Evolutionary conservation across 129 eudicot genomes (phyloP).

Genomic region (Artemisia argyi): DNA sequence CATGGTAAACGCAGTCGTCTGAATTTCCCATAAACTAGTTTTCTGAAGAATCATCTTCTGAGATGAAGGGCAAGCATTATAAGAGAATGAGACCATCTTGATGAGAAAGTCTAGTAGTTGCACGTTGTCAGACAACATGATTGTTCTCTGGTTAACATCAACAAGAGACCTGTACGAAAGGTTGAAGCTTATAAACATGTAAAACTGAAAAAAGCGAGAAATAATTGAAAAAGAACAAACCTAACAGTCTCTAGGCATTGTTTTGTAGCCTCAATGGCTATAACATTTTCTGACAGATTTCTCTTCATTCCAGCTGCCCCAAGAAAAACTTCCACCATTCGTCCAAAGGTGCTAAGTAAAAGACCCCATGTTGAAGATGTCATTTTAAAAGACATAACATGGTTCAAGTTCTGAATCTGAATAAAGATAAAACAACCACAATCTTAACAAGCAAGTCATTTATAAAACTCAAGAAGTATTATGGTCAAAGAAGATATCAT

Average conservation of each 20-base stretch:
- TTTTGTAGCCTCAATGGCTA: constrained; percentile 46
- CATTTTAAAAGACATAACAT: constrained; percentile 44
- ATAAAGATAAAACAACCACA: constrained; percentile 23
- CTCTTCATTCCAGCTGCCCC: constrained; percentile 36
- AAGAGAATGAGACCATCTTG: constrained; percentile 44
- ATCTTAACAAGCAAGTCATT: constrained; percentile 1
- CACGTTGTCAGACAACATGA: constrained; percentile 46
- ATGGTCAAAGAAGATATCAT: too few relatives aligned
- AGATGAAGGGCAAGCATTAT: constrained; percentile 31
- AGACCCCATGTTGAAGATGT: constrained; percentile 72
- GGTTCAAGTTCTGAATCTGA: constrained; percentile 57
- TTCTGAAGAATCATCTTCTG: constrained; percentile 32
- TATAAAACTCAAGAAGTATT: neutral
- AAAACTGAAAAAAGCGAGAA: neutral
- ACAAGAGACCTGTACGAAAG: constrained; percentile 54
- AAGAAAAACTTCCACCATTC: constrained; percentile 48
- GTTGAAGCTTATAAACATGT: neutral
- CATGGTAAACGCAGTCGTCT: constrained; percentile 62
- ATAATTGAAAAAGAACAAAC: constrained; percentile 35
- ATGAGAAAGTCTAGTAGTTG: constrained; percentile 68
- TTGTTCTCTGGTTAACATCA: constrained; percentile 50
- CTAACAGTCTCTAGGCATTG: constrained; percentile 69
- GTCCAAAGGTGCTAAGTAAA: constrained; percentile 54
- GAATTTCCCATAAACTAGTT: constrained; percentile 61
- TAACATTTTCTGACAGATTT: constrained; percentile 27